Conservation (phyloP, 1,284 basidiomycete species). For the Porogramme epimiltina region DNA sequence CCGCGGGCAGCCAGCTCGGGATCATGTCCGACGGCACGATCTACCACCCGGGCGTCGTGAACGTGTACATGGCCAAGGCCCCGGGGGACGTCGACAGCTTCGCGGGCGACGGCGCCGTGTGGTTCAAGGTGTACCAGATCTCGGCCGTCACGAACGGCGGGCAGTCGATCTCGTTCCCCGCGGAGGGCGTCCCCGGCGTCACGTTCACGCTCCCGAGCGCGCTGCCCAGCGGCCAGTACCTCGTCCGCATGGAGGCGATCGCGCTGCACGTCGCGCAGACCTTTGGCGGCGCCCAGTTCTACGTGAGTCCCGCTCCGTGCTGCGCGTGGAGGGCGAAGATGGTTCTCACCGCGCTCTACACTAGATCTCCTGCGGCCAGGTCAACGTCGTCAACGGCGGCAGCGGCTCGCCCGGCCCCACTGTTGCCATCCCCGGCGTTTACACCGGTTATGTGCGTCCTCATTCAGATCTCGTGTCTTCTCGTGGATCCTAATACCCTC, state of each 20-base stretch:
- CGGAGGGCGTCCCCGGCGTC: constrained; percentile 21
- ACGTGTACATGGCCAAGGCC: constrained; percentile 44
- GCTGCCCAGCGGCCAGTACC: constrained; percentile 48
- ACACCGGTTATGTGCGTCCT: constrained; percentile 33
- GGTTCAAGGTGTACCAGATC: constrained; percentile 45
- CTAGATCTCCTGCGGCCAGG: constrained; percentile 28
- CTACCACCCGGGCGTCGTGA: constrained; percentile 36
- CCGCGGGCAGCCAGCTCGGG: constrained; percentile 17
- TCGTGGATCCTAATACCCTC: not conserved
- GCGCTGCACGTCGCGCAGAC: constrained; percentile 27
- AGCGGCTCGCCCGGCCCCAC: constrained; percentile 36
- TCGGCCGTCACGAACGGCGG: constrained; percentile 20
- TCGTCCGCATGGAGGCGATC: constrained; percentile 47
- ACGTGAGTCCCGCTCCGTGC: constrained; percentile 21
- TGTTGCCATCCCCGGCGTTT: constrained; percentile 40
- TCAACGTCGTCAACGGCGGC: constrained; percentile 39
- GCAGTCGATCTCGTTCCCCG: constrained; percentile 28
- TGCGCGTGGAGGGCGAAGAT: not conserved
- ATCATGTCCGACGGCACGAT: constrained; percentile 27
- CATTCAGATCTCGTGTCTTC: too few relatives aligned
- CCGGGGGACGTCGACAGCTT: constrained; percentile 42
- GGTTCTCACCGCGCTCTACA: not conserved
- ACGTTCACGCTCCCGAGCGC: constrained; percentile 45
- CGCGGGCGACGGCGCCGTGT: constrained; percentile 42
- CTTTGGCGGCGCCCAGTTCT: constrained; percentile 32